These are phyloP conservation scores for Posidonia oceanica DNA, from an alignment of 116 monocot species.

Conservation along the genomic window DNA sequence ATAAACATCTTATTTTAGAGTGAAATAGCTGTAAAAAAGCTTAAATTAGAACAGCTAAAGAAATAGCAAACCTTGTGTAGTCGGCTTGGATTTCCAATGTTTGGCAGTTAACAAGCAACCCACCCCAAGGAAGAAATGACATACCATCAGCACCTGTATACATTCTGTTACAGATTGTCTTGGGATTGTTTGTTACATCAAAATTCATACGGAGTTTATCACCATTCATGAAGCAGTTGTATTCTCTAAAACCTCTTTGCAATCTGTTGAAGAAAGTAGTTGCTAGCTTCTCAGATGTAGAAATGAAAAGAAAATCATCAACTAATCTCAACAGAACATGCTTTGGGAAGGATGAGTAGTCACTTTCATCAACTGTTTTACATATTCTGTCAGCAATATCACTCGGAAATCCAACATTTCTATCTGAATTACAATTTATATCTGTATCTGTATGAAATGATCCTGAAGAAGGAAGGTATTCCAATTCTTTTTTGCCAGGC, in stretches of 20 bases:
- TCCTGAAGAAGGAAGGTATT: not conserved
- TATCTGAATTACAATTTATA: not conserved
- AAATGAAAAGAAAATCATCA: conserved; percentile 92
- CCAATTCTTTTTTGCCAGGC: not conserved
- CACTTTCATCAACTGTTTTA: not conserved
- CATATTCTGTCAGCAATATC: not conserved
- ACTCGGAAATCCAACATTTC: not conserved
- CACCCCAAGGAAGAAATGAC: conserved; percentile 90
- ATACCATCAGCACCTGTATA: conserved; percentile 56
- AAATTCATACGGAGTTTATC: conserved; percentile 78
- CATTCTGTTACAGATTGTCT: conserved; percentile 17
- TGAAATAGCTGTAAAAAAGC: not conserved
- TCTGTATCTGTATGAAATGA: not conserved
- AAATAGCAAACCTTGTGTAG: conserved; percentile 63
- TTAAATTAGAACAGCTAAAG: not conserved
- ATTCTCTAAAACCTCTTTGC: conserved; percentile 64
- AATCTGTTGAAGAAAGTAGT: conserved; percentile 47
- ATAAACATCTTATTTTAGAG: not conserved
- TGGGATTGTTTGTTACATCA: conserved; percentile 14
- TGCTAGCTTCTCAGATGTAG: conserved; percentile 64
- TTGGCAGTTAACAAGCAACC: conserved; percentile 75
- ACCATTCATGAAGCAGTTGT: conserved; percentile 83
- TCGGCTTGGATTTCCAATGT: conserved; percentile 95
- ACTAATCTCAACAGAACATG: conserved; percentile 54
- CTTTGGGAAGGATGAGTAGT: not conserved